These are phyloP conservation scores for Clathrus columnatus DNA, from an alignment of 768 basidiomycete species.

Conservation along the genomic window DNA sequence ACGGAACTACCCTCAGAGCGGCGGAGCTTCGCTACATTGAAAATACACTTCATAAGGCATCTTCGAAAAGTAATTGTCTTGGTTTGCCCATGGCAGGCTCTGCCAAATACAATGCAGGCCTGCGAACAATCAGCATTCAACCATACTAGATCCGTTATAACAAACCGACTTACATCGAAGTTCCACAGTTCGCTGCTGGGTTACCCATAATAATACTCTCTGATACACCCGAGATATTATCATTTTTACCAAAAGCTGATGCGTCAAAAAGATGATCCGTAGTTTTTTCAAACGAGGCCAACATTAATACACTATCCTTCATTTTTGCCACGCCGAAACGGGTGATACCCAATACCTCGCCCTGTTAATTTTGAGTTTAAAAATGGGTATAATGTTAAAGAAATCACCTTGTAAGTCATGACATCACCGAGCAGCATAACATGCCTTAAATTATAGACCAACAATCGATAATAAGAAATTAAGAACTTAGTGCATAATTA, in stretches of 20 bases:
- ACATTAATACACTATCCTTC: constrained; percentile 98
- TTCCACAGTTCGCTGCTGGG: constrained; percentile 88
- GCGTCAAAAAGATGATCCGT: constrained; percentile 99
- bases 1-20: constrained; percentile 37
- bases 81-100: constrained; percentile 29
- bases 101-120: constrained; percentile 32
- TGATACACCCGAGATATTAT: constrained; percentile 91
- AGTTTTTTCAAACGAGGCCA: constrained; percentile 98
- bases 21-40: constrained; percentile 50
- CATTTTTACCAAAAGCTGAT: constrained; percentile 90
- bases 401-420: constrained; percentile 87
- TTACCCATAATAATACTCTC: constrained; percentile 99
- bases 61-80: constrained; percentile 31
- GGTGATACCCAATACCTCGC: constrained; percentile 96
- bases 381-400: background rate
- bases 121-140: constrained; percentile 11
- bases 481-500: too few relatives aligned
- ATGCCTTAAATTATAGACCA: too few relatives aligned
- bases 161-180: constrained; percentile 65
- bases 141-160: background rate
- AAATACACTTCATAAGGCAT: constrained; percentile 23
- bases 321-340: constrained; percentile 99
- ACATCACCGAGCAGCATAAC: constrained; percentile 98
- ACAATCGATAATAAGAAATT: too few relatives aligned
- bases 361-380: constrained; percentile 35